Percentiles rank a stretch among this genome's conserved stretches.
Evolutionary conservation across 495 filamentous ascomycete genomes (phyloP).

Genomic region (Margaritispora aquatica): DNA sequence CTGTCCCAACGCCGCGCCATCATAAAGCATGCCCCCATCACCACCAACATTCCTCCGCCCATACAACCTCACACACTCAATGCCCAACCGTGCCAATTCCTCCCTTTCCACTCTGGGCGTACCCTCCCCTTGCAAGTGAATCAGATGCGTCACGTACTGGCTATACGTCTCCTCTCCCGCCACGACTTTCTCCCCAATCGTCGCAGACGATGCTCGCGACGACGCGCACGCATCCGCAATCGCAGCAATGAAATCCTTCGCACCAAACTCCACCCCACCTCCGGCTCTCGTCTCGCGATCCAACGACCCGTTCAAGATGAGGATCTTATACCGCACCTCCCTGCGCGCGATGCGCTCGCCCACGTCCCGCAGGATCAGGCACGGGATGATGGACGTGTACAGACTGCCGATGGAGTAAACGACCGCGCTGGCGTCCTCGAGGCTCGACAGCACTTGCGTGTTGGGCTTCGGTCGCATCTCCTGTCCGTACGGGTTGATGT

Average conservation of each 20-base stretch:
- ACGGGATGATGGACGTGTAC: conserved; percentile 76
- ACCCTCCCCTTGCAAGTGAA: conserved; percentile 70
- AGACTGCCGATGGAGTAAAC: conserved; percentile 89
- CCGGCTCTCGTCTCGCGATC: conserved; percentile 80
- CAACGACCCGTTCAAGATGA: conserved; percentile 75
- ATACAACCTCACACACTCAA: conserved; percentile 70
- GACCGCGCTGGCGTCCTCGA: conserved; percentile 56
- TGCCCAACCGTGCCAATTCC: conserved; percentile 57
- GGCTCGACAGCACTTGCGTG: conserved; percentile 63
- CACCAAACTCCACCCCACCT: conserved; percentile 55
- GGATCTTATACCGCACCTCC: conserved; percentile 61
- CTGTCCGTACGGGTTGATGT: conserved; percentile 92
- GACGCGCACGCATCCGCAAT: conserved; percentile 58
- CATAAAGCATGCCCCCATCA: conserved; percentile 60
- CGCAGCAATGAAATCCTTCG: conserved; percentile 71
- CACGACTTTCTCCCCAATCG: conserved; percentile 10
- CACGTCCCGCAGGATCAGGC: conserved; percentile 58
- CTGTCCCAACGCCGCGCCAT: conserved; percentile 66
- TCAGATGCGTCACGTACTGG: conserved; percentile 73
- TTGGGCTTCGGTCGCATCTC: conserved; percentile 82
- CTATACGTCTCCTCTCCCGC: conserved; percentile 35
- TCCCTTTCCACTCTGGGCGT: conserved; percentile 65
- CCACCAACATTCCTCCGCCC: conserved; percentile 52
- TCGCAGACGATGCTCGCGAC: conserved; percentile 2
- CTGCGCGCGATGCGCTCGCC: conserved; percentile 42